A percentile compares a stretch with the other conserved stretches of the same genome.
These are phyloP conservation scores for Phaeophleospora eucalypticola DNA, from an alignment of 2,329 filamentous ascomycete genomes.

Conservation along the genomic window DNA sequence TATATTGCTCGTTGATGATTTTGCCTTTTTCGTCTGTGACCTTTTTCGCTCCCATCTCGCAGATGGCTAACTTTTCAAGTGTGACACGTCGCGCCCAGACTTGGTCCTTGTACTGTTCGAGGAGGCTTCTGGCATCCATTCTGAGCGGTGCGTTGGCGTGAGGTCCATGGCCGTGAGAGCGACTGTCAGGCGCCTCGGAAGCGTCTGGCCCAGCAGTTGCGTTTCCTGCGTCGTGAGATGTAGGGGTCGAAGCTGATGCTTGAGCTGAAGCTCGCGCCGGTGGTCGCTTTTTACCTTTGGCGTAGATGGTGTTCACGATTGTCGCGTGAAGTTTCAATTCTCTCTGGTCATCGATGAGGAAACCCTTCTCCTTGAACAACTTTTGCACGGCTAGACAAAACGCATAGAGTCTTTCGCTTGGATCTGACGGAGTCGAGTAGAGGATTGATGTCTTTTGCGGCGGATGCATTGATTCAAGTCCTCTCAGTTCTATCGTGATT, in stretches of 20 bases:
- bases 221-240: background rate
- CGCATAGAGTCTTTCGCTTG: constrained; percentile 46
- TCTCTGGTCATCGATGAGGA: constrained; percentile 57
- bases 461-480: constrained; percentile 59
- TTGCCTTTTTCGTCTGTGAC: constrained; percentile 48
- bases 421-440: constrained; percentile 60
- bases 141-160: constrained; percentile 35
- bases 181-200: constrained; percentile 7
- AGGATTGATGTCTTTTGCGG: constrained; percentile 58
- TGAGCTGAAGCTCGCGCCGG: constrained; percentile 7
- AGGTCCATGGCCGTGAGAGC: constrained; percentile 30
- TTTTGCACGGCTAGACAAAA: constrained; percentile 57
- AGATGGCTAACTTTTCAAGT: constrained; percentile 71
- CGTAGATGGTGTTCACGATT: constrained; percentile 79
- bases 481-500: constrained; percentile 40
- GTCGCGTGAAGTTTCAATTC: constrained; percentile 78
- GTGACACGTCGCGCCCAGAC: constrained; percentile 66
- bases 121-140: constrained; percentile 40
- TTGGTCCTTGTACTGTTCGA: constrained; percentile 59
- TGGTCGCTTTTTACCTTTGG: constrained; percentile 41
- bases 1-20: constrained; percentile 51
- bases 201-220: background rate
- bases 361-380: constrained; percentile 52
- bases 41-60: constrained; percentile 80
- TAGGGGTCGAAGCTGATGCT: background rate